These are phyloP conservation scores for Phytophthora citrophthora DNA, from an alignment of 352 stramenopile genomes.

Conservation along the genomic window DNA sequence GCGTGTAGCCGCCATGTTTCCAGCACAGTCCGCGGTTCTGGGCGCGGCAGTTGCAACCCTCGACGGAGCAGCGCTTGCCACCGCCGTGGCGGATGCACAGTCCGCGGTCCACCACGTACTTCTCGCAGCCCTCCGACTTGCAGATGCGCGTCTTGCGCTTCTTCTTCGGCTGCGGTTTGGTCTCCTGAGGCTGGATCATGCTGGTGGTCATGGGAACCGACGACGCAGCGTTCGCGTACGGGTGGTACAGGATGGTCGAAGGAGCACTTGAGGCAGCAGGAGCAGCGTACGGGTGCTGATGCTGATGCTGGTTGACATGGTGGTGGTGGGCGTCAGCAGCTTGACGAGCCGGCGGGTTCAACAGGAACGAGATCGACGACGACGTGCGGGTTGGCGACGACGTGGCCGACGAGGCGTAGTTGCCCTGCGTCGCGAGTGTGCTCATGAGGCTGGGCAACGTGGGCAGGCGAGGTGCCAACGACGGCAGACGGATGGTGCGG, in stretches of 20 bases:
- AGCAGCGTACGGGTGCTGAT: constrained; percentile 8
- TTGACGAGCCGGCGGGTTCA: constrained; percentile 35
- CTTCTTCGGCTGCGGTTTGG: constrained; percentile 32
- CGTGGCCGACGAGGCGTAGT: constrained; percentile 16
- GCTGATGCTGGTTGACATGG: constrained; percentile 16
- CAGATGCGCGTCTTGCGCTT: constrained; percentile 55
- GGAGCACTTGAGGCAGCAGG: constrained; percentile 6
- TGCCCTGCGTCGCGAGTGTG: constrained; percentile 25
- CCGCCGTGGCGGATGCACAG: constrained; percentile 84
- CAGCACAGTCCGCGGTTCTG: constrained; percentile 57
- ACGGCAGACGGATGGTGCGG: constrained; percentile 41
- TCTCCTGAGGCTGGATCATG: constrained; percentile 18
- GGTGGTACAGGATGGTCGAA: constrained; percentile 31
- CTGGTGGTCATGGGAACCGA: constrained; percentile 11
- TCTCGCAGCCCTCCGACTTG: constrained; percentile 50
- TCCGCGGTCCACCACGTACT: constrained; percentile 59
- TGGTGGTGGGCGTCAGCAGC: constrained; percentile 3
- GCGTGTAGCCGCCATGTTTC: constrained; percentile 53
- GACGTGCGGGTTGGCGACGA: constrained; percentile 25
- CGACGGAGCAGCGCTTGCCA: constrained; percentile 72
- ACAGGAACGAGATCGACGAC: constrained; percentile 43
- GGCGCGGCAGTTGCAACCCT: constrained; percentile 56
- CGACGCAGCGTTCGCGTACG: constrained; percentile 20
- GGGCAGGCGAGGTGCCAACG: constrained; percentile 33
- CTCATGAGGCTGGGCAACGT: constrained; percentile 40